Percentiles rank a stretch among this genome's conserved stretches.
phyloP scores from a whole-genome alignment of 495 filamentous ascomycete genomes.

The Pyronema domesticum region DNA sequence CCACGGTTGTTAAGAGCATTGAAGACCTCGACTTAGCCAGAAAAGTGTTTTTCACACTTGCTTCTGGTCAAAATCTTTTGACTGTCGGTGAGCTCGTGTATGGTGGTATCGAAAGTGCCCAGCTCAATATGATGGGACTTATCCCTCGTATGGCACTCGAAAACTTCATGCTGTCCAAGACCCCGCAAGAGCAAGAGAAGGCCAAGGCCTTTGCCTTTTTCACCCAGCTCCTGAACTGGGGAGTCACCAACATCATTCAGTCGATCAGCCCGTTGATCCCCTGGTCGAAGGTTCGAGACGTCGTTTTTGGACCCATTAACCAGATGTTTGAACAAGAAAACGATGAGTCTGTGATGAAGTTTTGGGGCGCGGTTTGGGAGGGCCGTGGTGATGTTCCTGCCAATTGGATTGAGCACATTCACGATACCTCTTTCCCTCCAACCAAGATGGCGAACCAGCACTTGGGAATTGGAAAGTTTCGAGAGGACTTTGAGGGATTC shows the following conservation, averaged over 20 bases:
- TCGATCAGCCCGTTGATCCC: constrained; percentile 15
- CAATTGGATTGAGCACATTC: background rate
- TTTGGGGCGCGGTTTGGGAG: background rate
- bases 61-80: constrained; percentile 12
- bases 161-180: constrained; percentile 11
- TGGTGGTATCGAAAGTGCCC: constrained; percentile 14
- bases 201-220: constrained; percentile 9
- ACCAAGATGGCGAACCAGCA: background rate
- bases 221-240: constrained; percentile 10
- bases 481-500: background rate
- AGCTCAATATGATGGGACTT: constrained; percentile 12
- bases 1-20: constrained; percentile 13
- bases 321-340: background rate
- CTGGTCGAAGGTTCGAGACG: constrained; percentile 4
- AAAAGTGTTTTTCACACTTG: constrained; percentile 15
- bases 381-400: background rate
- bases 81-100: constrained; percentile 12
- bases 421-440: background rate
- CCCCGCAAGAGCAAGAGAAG: constrained; percentile 7
- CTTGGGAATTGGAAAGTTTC: background rate
- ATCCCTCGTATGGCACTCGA: constrained; percentile 14
- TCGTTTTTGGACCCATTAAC: no score
- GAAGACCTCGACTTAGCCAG: constrained; percentile 14
- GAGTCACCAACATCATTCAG: constrained; percentile 10
- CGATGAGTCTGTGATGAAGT: background rate